phyloP scores from a whole-genome alignment of 352 stramenopile species.

The Pythium rhizo-oryzae region DNA sequence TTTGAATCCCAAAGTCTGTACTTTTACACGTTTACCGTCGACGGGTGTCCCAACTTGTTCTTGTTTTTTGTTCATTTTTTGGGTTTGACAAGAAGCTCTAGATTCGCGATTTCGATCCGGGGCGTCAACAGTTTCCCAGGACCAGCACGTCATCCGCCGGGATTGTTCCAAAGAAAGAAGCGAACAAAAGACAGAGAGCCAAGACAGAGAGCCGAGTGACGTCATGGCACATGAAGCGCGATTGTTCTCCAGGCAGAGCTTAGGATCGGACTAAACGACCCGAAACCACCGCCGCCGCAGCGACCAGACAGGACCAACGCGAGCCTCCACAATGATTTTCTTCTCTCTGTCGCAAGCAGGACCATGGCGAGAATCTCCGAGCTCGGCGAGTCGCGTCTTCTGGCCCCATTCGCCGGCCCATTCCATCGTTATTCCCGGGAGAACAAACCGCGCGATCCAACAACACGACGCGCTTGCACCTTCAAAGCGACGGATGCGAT shows the following conservation, averaged over 20 bases:
- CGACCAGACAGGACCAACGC: too few relatives aligned
- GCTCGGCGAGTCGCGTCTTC: neutral
- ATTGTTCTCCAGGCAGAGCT: neutral
- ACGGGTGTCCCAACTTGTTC: slow-evolving; percentile 12
- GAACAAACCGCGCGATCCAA: slow-evolving; percentile 5
- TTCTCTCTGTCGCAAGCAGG: too few relatives aligned
- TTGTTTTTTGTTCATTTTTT: neutral
- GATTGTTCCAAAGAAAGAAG: neutral
- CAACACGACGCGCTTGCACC: slow-evolving; percentile 1
- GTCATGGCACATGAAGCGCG: neutral
- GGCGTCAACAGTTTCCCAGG: neutral
- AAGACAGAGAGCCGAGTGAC: neutral
- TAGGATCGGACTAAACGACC: neutral
- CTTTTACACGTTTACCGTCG: neutral
- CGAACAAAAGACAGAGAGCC: neutral
- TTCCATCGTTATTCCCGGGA: neutral
- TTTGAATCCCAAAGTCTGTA: slow-evolving; percentile 8
- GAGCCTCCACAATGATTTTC: too few relatives aligned
- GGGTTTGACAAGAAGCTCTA: too few relatives aligned
- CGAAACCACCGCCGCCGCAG: neutral
- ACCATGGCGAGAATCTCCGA: neutral
- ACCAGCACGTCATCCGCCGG: slow-evolving; percentile 12
- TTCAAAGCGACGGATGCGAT: slow-evolving; percentile 5
- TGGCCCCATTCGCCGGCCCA: neutral
- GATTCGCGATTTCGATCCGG: neutral